These are phyloP conservation scores for Coleophoma cylindrospora DNA, from an alignment of 2,329 filamentous ascomycete genomes.

Conservation along the genomic window DNA sequence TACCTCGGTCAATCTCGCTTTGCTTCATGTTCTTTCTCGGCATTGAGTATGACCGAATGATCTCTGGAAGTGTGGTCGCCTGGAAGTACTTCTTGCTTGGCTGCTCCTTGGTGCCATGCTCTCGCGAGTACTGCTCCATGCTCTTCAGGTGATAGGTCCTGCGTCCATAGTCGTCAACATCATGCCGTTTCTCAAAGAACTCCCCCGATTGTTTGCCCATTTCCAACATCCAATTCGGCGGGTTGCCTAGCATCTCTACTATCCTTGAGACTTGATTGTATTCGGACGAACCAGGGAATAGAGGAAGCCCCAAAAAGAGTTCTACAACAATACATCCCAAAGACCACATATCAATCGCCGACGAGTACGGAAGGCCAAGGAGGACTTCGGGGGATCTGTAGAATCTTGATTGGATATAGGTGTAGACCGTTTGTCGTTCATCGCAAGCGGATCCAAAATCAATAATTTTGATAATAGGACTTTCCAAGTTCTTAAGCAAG, in stretches of 20 bases:
- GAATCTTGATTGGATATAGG: conserved; percentile 97
- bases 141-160: conserved; percentile 89
- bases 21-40: conserved; percentile 99
- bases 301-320: conserved; percentile 85
- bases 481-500: conserved; percentile 93
- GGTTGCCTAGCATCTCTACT: conserved; percentile 95
- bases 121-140: conserved; percentile 95
- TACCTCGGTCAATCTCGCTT: conserved; percentile 92
- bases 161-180: conserved; percentile 84
- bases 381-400: conserved; percentile 96
- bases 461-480: conserved; percentile 99
- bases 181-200: conserved; percentile 85
- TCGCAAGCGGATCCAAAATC: conserved; percentile 98
- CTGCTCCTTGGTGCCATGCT: conserved; percentile 95
- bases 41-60: conserved; percentile 97
- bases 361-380: conserved; percentile 93
- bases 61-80: conserved; percentile 88
- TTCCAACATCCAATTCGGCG: conserved; percentile 98
- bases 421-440: conserved; percentile 97
- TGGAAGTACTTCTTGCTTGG: conserved; percentile 99
- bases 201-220: conserved; percentile 97
- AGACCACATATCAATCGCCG: conserved; percentile 99
- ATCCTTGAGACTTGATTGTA: conserved; percentile 98
- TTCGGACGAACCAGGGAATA: conserved; percentile 96
- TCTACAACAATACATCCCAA: conserved; percentile 97